Conservation (phyloP, 75 land plant species). For the Picea sitchensis region DNA sequence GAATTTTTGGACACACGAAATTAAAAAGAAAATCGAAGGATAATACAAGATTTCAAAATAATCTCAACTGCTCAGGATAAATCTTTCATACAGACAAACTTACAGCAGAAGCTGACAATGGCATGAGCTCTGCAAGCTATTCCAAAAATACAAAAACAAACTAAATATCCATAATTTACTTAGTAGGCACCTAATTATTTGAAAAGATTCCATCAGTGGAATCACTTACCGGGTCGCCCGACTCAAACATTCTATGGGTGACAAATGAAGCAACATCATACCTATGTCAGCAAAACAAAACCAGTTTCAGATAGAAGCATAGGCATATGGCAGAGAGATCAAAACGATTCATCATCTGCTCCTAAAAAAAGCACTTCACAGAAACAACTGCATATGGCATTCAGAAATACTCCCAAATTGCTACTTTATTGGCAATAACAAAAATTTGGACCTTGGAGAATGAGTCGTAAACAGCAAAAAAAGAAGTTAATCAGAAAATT, state of each 20-base stretch:
- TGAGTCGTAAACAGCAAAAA: background rate
- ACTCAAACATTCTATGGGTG: constrained; percentile 57
- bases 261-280: constrained; percentile 81
- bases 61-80: background rate
- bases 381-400: too few species aligned
- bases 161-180: background rate
- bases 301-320: background rate
- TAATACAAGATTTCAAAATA: background rate
- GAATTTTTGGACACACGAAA: background rate
- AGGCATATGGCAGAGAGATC: background rate
- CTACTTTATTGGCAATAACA: background rate
- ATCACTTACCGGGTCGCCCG: constrained; percentile 69
- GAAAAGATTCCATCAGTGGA: background rate
- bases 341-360: too few species aligned
- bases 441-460: background rate
- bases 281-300: constrained; percentile 32
- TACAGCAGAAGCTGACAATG: background rate
- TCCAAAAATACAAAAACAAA: background rate
- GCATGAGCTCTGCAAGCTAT: background rate
- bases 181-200: background rate
- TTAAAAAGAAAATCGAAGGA: background rate
- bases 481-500: background rate
- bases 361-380: too few species aligned
- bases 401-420: background rate
- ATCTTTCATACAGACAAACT: background rate